phyloP scores from a whole-genome alignment of 1,284 basidiomycete species.

The Coniophora puteana region DNA sequence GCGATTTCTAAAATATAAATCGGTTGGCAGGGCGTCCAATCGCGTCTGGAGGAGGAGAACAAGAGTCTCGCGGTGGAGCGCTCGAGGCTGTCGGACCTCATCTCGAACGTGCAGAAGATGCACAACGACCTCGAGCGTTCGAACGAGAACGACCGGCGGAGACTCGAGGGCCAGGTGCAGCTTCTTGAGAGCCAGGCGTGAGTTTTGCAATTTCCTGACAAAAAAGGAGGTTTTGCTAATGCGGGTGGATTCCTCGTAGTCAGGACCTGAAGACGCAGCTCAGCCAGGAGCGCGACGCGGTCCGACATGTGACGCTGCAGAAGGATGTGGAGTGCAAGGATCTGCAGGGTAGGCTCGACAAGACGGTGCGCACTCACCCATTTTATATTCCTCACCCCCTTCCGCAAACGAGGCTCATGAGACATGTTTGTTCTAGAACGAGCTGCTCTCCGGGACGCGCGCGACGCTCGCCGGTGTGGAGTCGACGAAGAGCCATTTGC shows the following conservation, averaged over 20 bases:
- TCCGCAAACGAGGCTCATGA: too few relatives aligned
- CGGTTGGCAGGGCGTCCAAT: slow-evolving; percentile 66
- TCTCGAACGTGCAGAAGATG: slow-evolving; percentile 87
- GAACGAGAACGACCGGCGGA: slow-evolving; percentile 73
- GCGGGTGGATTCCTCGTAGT: slow-evolving; percentile 31
- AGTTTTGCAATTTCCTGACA: slow-evolving; percentile 20
- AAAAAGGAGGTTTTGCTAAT: slow-evolving; percentile 1
- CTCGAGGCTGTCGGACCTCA: slow-evolving; percentile 80
- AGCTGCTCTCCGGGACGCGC: slow-evolving; percentile 67
- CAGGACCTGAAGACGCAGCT: slow-evolving; percentile 75
- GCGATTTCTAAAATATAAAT: background rate
- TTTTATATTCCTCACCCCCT: too few relatives aligned
- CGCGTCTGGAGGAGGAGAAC: slow-evolving; percentile 83
- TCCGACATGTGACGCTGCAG: slow-evolving; percentile 69
- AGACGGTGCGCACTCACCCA: slow-evolving; percentile 62
- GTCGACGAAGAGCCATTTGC: slow-evolving; percentile 78
- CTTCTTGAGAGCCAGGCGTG: slow-evolving; percentile 78
- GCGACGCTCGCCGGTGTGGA: slow-evolving; percentile 74
- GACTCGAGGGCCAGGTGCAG: slow-evolving; percentile 78
- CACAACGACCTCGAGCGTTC: slow-evolving; percentile 83
- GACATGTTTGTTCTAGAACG: slow-evolving; percentile 49
- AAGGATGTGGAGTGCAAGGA: slow-evolving; percentile 82
- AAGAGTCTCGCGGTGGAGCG: slow-evolving; percentile 76
- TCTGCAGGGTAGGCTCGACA: slow-evolving; percentile 71
- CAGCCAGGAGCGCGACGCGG: slow-evolving; percentile 76